Evolutionary conservation across 768 basidiomycete species (phyloP), one percentile per base, ranked within the genome.

Genomic region (Tylopilus balloui): DNA sequence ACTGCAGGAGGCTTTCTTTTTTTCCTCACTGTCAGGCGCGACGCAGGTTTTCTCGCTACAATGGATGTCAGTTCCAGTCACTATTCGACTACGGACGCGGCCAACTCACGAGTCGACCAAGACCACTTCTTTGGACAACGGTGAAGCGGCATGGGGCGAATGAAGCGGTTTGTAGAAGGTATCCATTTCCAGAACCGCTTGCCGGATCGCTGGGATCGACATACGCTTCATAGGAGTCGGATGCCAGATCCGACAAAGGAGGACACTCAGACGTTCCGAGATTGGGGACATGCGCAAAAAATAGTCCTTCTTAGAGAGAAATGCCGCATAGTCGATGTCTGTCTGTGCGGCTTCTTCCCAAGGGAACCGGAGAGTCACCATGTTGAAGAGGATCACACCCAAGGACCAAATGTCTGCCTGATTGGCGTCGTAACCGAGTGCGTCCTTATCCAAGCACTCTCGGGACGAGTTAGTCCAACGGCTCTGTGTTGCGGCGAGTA

Each of bases 311-410:
- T 38, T 11, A 0, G 31, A 23, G 17, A 53, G 17, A 32, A 52
- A 63, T 1, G 47, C 29, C 5, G 5, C 12, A 24, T 47, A 62
- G 0, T 12, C 15, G 21, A 5, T 31, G 32, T 62, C 47, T 3
- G 15, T 19, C 11, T 3, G 15, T 0, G 15, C 34, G 1, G 61
- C 58, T 28, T 47, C 53, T 7, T 52, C 49, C 58, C 61, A 63
- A 10, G 60, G 58, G 19, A 25, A 52, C n/a, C 25, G 24, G 11
- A 81, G 80, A 47, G 84, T 84, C 43, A 88, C 81, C 71, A 95
- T 80, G 69, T 91, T 93, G 62, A 85, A 79, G 43, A 95, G 78
- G 55, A 95, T 88, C 45, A 95, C 76, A 13, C 85, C 86, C 17
- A 88, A 65, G 13, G 86, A 75, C 86, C 86, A 88, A 51, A 86